Evolutionary conservation across 441 rosid species (phyloP), one percentile per base, ranked within the genome.

Genomic region (Syzygium syzygioides): DNA sequence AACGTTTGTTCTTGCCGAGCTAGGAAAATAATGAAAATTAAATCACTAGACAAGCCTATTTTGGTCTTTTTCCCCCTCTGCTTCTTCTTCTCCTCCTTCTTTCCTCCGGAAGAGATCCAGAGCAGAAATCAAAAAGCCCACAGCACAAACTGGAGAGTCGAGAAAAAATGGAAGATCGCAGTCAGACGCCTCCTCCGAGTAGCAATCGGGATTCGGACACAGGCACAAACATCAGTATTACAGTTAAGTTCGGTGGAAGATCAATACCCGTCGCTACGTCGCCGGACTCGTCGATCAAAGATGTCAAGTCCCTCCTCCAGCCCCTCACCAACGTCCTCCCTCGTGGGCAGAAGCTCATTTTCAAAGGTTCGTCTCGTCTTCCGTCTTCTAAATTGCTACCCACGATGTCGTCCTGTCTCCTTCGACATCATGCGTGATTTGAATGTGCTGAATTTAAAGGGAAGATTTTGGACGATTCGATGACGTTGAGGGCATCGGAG

Each of bases 291-390:
- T 93, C 95, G 9, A 86, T 94, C 91, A 92, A 92, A 91, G 94
- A 94, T 59, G 92, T 98, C 45, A 98, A 98, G 90, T 91, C 93
- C 62, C 94, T 93, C 88, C 98, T 96, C 48, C 97, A 95, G 90
- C 94, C 98, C 19, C 95, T 95, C 93, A 97, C 99, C 90, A 92
- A 96, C 86, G 99, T 96, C 88, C 99, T 97, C 89, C 95, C 99
- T 80, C 98, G 99, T 26, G 99, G 98, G 54, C 99, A 96, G 90
- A 96, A 95, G 92, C 96, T 97, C 93, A 97, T 97, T 89, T 96
- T 91, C 90, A 96, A 95, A 94, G 99, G 99, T 97, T 83, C 32
- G 64, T 5, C n/a, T 25, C 48, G 3, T 41, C 52, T n/a, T 97
- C 87, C 62, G 45, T 5, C 41, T 25, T 15, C 19, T 19, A 2